phyloP scores from a whole-genome alignment of 169 alveolate genomes.

The Cryptosporidium meleagridis region DNA sequence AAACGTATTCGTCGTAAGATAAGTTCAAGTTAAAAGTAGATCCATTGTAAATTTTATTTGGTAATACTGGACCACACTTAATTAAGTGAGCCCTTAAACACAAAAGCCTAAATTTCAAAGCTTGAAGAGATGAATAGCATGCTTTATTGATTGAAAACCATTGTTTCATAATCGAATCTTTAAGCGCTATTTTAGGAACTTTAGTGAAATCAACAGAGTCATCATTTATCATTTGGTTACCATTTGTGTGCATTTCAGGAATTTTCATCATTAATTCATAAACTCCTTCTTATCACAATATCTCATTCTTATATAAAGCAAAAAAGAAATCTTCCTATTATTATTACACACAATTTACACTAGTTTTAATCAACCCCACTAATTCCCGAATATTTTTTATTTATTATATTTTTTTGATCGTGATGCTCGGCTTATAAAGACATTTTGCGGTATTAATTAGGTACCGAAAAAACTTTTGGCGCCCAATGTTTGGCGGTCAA shows the following conservation, averaged over 20 bases:
- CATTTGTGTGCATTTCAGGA: conserved; percentile 7
- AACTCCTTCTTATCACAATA: neutral
- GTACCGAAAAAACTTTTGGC: neutral
- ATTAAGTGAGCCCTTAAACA: conserved; percentile 31
- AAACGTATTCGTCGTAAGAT: conserved; percentile 24
- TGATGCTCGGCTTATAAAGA: conserved; percentile 11
- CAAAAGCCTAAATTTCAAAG: conserved; percentile 43
- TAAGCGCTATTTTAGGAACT: conserved; percentile 16
- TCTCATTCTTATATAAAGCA: neutral
- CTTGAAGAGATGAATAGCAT: conserved; percentile 36
- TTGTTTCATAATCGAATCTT: conserved; percentile 11
- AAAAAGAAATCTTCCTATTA: neutral
- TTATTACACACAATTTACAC: neutral
- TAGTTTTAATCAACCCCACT: neutral
- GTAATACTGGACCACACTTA: conserved; percentile 24
- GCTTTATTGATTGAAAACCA: conserved; percentile 54
- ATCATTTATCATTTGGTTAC: neutral
- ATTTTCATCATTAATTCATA: neutral
- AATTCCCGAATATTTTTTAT: neutral
- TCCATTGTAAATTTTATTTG: neutral
- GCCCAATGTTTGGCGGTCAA: neutral
- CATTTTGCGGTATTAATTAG: neutral
- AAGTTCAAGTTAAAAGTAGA: conserved; percentile 42
- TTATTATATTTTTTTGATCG: conserved; percentile 6
- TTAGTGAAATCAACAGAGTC: neutral